Evolutionary conservation across 305 asterid genomes (phyloP), one percentile per base, ranked within the genome.

Genomic region (Stenogyne calaminthoides): DNA sequence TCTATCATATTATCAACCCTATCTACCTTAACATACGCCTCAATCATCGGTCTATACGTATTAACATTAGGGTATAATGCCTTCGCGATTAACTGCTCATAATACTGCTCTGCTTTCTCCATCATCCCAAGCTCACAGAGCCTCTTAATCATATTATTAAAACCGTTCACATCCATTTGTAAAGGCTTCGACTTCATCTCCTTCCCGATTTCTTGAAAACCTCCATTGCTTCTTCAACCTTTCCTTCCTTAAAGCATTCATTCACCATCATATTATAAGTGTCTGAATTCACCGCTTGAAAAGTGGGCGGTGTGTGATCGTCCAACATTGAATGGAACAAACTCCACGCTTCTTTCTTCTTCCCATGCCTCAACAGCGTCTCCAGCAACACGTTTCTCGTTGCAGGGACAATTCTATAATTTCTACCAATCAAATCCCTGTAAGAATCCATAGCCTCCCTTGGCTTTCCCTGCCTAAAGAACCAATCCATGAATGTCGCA

Each of bases 401-500:
- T 2, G 94, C 96, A 5, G 97, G 96, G 56, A 89, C 97, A 92
- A 90, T 90, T 76, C 82, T 80, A 18, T 82, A 90, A 37, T 87
- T 83, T 66, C 87, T 82, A 40, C 82, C 71, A 84, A 89, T 79
- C 81, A 92, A 83, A 71, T 88, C 91, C 82, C 86, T 84, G 77
- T 88, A 95, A 11, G 96, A 85, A 49, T 95, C 94, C 96, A 92
- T 92, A 0, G 96, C 98, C 81, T 90, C 97, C 84, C 87, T 95
- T 7, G 81, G 86, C 64, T 75, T 87, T 9, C 93, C 98, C 78
- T 88, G 91, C 65, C 79, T 84, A 79, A 94, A 94, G 80, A 87
- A 91, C 93, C 97, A 94, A 70, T 94, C 95, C 97, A 94, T 94
- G 80, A 91, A 91, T 0, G 98, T 88, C 0, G 97, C 97, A 71